Conservation (phyloP, 768 basidiomycete species). For the Tubosaeta sp. region DNA sequence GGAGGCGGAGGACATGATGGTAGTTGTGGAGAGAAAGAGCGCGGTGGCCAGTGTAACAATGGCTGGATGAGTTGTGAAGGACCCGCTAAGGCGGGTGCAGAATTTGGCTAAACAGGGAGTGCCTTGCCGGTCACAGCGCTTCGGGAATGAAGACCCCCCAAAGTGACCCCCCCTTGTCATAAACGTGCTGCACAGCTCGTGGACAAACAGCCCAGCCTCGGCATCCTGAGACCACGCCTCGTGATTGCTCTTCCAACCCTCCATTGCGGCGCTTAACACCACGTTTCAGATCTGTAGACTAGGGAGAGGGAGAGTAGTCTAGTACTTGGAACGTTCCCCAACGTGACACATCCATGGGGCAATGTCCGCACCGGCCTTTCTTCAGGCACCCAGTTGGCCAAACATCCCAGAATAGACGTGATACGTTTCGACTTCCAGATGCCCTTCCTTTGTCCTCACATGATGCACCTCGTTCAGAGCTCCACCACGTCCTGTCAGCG, state of each 20-base stretch:
- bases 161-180: neutral
- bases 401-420: constrained; percentile 16
- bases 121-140: constrained; percentile 37
- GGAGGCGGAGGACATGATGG: constrained; percentile 29
- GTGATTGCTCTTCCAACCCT: neutral
- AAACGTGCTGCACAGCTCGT: constrained; percentile 1
- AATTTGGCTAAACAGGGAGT: constrained; percentile 33
- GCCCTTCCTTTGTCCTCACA: neutral
- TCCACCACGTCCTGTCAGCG: neutral
- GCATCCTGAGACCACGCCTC: constrained; percentile 15
- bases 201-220: constrained; percentile 13
- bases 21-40: constrained; percentile 36
- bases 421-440: neutral
- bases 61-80: constrained; percentile 33
- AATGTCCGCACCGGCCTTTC: neutral
- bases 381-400: constrained; percentile 1
- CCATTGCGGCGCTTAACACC: neutral
- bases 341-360: neutral
- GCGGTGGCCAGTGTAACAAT: constrained; percentile 41
- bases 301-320: too few relatives aligned
- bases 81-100: constrained; percentile 31
- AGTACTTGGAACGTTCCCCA: neutral
- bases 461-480: neutral
- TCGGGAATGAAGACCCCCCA: constrained; percentile 15
- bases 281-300: neutral